Conservation (phyloP, 2,329 filamentous ascomycete genomes). For the Arachnopeziza araneosa region DNA sequence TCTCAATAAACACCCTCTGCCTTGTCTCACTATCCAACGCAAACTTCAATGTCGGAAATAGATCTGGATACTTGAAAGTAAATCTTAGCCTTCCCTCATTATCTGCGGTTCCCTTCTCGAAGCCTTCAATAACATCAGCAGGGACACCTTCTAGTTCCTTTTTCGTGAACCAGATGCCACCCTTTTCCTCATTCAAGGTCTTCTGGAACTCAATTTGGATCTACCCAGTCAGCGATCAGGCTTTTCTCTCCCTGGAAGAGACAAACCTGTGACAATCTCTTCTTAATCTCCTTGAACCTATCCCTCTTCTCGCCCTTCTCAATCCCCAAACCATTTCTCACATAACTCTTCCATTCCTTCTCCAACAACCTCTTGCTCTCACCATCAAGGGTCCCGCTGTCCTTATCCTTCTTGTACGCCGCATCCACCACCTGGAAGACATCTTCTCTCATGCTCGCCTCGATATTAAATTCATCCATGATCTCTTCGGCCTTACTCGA, state of each 20-base stretch:
- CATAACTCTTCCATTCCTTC: slow-evolving; percentile 72
- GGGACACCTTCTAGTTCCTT: slow-evolving; percentile 73
- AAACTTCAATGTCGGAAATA: slow-evolving; percentile 74
- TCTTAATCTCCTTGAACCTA: slow-evolving; percentile 83
- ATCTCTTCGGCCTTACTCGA: slow-evolving; percentile 71
- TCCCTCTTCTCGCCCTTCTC: slow-evolving; percentile 65
- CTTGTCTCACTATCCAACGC: slow-evolving; percentile 64
- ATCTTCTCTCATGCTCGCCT: slow-evolving; percentile 76
- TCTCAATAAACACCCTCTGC: slow-evolving; percentile 63
- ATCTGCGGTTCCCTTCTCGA: slow-evolving; percentile 67
- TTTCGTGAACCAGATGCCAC: slow-evolving; percentile 71
- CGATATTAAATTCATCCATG: slow-evolving; percentile 71
- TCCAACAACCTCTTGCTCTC: slow-evolving; percentile 70
- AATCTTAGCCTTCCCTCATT: slow-evolving; percentile 71
- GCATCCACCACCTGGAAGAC: slow-evolving; percentile 63
- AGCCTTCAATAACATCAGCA: slow-evolving; percentile 56
- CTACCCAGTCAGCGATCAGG: slow-evolving; percentile 32
- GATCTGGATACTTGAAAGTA: slow-evolving; percentile 78
- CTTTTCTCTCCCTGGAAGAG: background rate
- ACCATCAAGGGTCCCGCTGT: slow-evolving; percentile 46
- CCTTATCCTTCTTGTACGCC: slow-evolving; percentile 41
- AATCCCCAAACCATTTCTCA: slow-evolving; percentile 69
- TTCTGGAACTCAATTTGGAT: slow-evolving; percentile 72
- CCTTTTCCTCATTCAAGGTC: slow-evolving; percentile 77
- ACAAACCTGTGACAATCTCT: slow-evolving; percentile 46